These are phyloP conservation scores for Mycena vulgaris DNA, from an alignment of 768 basidiomycete species.

Conservation along the genomic window DNA sequence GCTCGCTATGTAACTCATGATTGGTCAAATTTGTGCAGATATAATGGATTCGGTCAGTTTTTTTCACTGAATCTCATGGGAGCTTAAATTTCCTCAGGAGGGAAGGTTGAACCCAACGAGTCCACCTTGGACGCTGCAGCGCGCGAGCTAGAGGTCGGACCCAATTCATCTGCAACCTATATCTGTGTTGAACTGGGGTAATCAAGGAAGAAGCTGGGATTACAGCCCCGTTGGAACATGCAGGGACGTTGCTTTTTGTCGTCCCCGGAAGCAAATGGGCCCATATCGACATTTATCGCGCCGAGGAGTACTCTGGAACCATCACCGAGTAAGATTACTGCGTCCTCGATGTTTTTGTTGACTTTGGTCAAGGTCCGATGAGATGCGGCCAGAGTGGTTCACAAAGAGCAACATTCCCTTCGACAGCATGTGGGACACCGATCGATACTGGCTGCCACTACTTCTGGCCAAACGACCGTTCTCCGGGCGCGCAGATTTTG, in stretches of 20 bases:
- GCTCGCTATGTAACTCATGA: conserved; percentile 2
- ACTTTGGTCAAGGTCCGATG: conserved; percentile 74
- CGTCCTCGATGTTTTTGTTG: too few species aligned
- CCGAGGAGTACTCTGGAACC: conserved; percentile 70
- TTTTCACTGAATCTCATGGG: neutral
- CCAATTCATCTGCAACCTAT: neutral
- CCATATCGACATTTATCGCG: conserved; percentile 81
- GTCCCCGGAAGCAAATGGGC: conserved; percentile 68
- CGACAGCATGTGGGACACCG: conserved; percentile 73
- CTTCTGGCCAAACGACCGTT: conserved; percentile 61
- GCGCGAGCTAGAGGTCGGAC: conserved; percentile 78
- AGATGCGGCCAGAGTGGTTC: conserved; percentile 92
- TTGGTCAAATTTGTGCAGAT: conserved; percentile 70
- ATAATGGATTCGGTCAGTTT: conserved; percentile 83
- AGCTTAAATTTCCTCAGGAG: conserved; percentile 54
- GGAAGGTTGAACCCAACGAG: conserved; percentile 87
- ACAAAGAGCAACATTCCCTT: conserved; percentile 68
- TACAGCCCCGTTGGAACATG: conserved; percentile 71
- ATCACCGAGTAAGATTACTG: conserved; percentile 73
- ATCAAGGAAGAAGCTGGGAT: conserved; percentile 89
- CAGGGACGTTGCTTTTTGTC: conserved; percentile 78
- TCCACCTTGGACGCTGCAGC: conserved; percentile 76
- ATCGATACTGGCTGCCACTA: conserved; percentile 78
- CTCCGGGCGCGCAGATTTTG: conserved; percentile 63
- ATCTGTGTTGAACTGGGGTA: neutral